Evolutionary conservation across 495 filamentous ascomycete species (phyloP).

Genomic region (Jackrogersella minutella): DNA sequence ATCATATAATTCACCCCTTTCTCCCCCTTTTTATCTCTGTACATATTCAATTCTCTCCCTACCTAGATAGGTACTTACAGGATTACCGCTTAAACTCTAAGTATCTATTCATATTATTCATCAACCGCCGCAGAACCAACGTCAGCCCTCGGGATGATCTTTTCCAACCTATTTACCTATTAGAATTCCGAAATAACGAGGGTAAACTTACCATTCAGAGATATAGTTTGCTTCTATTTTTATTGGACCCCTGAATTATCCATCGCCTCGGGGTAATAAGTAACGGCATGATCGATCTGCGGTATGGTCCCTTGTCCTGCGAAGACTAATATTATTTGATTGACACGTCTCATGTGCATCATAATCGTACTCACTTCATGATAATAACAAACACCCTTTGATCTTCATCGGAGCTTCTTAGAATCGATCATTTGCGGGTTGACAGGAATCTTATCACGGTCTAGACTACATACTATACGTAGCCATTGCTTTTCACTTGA

Average conservation of each 20-base stretch:
- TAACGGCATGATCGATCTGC: background rate
- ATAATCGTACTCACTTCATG: background rate
- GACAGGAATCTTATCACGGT: too few species aligned
- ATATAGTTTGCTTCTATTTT: background rate
- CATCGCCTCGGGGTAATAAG: slow-evolving; percentile 3
- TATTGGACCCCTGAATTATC: background rate
- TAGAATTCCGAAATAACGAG: background rate
- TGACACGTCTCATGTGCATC: slow-evolving; percentile 11
- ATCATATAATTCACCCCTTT: too few species aligned
- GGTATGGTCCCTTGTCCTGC: too few species aligned
- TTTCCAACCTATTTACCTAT: background rate
- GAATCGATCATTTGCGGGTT: too few species aligned
- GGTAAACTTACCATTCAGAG: background rate
- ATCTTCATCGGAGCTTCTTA: too few species aligned
- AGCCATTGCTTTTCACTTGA: too few species aligned
- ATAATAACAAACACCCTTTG: background rate
- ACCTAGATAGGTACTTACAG: background rate
- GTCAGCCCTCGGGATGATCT: slow-evolving; percentile 6
- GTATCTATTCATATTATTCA: too few species aligned
- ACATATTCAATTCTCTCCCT: background rate
- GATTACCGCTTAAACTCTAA: too few species aligned
- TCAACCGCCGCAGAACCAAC: background rate
- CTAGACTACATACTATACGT: too few species aligned
- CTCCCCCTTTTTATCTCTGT: too few species aligned
- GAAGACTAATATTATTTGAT: slow-evolving; percentile 18